Conservation (phyloP, 108 stramenopile species). For the Pseudonitzschia pungens region DNA sequence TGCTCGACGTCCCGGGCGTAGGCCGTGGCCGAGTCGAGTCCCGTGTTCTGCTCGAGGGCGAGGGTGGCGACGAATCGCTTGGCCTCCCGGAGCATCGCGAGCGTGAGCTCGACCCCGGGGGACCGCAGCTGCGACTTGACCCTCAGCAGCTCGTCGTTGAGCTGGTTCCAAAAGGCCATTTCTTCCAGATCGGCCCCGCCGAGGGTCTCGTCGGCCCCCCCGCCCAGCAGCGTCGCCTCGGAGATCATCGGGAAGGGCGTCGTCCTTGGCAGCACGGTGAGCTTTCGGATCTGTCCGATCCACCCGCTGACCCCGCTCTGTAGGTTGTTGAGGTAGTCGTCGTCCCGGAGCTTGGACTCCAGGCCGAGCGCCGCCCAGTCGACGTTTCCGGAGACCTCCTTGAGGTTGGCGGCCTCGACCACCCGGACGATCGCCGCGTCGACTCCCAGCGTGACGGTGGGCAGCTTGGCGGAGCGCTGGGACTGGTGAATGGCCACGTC, state of each 20-base stretch:
- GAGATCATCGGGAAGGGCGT: conserved; percentile 65
- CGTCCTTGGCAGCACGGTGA: conserved; percentile 60
- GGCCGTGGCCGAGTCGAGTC: conserved; percentile 71
- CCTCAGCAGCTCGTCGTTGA: conserved; percentile 55
- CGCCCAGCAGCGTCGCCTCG: conserved; percentile 30
- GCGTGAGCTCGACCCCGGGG: conserved; percentile 62
- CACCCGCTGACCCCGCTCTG: conserved; percentile 68
- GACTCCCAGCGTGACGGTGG: conserved; percentile 52
- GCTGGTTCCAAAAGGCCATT: conserved; percentile 80
- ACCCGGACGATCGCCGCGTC: conserved; percentile 47
- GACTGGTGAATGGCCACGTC: conserved; percentile 78
- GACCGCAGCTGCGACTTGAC: conserved; percentile 60
- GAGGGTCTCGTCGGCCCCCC: too few relatives aligned
- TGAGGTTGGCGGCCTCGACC: conserved; percentile 6
- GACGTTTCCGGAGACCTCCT: conserved; percentile 21
- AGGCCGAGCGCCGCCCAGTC: conserved; percentile 70
- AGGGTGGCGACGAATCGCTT: conserved; percentile 86
- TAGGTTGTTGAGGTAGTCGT: conserved; percentile 73
- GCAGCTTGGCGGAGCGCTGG: conserved; percentile 57
- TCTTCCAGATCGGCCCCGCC: conserved; percentile 71
- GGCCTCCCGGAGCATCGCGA: conserved; percentile 79
- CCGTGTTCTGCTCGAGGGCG: conserved; percentile 89
- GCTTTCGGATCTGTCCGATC: conserved; percentile 81
- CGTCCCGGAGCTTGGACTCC: conserved; percentile 49
- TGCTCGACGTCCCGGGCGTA: conserved; percentile 69